Base-by-base conservation (phyloP, 2,329 filamentous ascomycete genomes). In the Nemania diffusa region DNA sequence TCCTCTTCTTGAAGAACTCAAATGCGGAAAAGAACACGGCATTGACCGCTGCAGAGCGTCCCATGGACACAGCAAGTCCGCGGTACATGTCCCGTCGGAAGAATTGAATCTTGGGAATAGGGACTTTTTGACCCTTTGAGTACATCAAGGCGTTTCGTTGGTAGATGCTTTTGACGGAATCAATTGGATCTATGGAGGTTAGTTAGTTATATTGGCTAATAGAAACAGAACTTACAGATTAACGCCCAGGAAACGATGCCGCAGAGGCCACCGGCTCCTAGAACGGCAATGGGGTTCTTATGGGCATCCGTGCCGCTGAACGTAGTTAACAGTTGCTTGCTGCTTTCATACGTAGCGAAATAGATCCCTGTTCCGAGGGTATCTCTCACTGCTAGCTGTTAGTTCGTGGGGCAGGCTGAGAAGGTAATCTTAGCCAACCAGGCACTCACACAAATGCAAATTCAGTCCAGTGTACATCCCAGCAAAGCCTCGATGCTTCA, bases 1-100 rank as follows among this genome's bases (percentile, higher is more conserved):
- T 88, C 71, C 84, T 84, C 78, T 90, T 90, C 82, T 96, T 96
- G 74, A 92, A 86, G 74, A 93, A 90, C 80, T 97, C 93, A 77
- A 96, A 97, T 44, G 90, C 91, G 50, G 92, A 94, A 81, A 97
- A 97, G 84, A 97, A 97, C 74, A 97, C 92, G 72, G 92, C 92
- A 78, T 97, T 97, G 73, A 96, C 90, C 59, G 93, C 84, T 74
- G 91, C 94, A 13, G 92, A 94, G 63, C 93, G 89, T 71, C 88
- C 87, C 89, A 96, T 94, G 42, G 92, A 94, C 27, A 96, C 92
- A 24, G 90, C 92, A 2, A 97, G 84, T 32, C 92, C 93, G 73
- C 92, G 89, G 80, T 96, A 97, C 88, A 94, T 94, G 69, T 90
- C 87, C 61, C 84, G 84, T 74, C 91, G 88, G 80, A 93, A 92